Evolutionary conservation across 1,284 basidiomycete genomes (phyloP), one percentile per base, ranked within the genome.

Genomic region (Irpex rosettiformis): DNA sequence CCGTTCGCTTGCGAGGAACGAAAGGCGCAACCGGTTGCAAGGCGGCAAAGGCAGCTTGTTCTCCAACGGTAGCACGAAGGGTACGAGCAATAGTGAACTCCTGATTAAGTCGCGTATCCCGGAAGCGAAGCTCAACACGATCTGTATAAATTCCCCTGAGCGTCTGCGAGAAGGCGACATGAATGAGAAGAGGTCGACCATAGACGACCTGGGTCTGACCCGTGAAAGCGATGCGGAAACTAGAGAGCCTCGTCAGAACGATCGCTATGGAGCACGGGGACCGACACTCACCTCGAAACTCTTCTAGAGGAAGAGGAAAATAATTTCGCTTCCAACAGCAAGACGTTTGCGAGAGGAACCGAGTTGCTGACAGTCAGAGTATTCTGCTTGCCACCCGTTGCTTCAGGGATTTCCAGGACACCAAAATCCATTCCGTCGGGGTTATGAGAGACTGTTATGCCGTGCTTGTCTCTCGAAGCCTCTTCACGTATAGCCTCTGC

Each of bases 11-110:
- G 1, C 77, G 76, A 2, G 83, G 82, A 8, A 77, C 70, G 64
- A 84, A 88, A 0, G 86, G 84, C 0, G 77, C 70, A 3, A 58
- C 71, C 0, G 86, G 81, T 52, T 74, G 73, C 21, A 88, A 69
- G 0, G 69, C 60, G n/a, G 83, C 77, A 58, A 84, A 78, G 10
- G 42, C 21, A 8, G 68, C 80, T 54, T 65, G 60, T 54, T 67
- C 72, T 1, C 76, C 76, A 3, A 78, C 71, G 2, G 72, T 66
- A 3, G 68, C 75, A 3, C 62, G 63, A 1, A 78, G 42, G 1
- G 55, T 29, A 0, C 77, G 72, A 0, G 70, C 65, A 57, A 79
- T 75, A 28, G 69, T 63, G 61, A 78, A 79, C 1, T 61, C 63
- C 43, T 71, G 62, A 2, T 58, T 40, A 8, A 73, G 66, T 0